A percentile compares a stretch with the other conserved stretches of the same genome.
phyloP scores from a whole-genome alignment of 108 stramenopile genomes.

The Skeletonema menzelii region DNA sequence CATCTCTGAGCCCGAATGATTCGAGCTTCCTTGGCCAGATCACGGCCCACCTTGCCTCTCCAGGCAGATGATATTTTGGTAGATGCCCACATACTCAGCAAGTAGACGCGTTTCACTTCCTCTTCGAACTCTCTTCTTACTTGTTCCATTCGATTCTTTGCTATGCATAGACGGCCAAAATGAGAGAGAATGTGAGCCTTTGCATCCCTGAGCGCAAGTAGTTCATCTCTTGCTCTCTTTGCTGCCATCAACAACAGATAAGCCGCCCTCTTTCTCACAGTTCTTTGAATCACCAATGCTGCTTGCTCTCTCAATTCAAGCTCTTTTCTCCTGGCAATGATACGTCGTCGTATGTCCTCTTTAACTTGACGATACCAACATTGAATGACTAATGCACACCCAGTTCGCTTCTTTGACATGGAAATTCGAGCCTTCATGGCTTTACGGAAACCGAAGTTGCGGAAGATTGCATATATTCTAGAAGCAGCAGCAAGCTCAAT shows the following conservation, averaged over 20 bases:
- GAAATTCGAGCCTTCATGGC: conserved; percentile 8
- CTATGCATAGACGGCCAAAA: conserved; percentile 21
- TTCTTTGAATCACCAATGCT: conserved; percentile 17
- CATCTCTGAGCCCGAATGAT: conserved; percentile 49
- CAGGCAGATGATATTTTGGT: conserved; percentile 36
- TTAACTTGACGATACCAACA: conserved; percentile 18
- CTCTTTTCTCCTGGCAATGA: conserved; percentile 1
- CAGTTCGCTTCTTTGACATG: conserved; percentile 13
- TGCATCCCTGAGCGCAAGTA: not conserved
- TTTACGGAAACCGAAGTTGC: conserved; percentile 14
- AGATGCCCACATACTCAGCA: conserved; percentile 35
- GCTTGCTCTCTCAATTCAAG: conserved; percentile 5
- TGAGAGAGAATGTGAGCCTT: conserved; percentile 29
- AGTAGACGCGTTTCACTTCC: conserved; percentile 13
- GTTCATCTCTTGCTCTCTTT: conserved; percentile 3
- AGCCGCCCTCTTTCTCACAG: conserved; percentile 5
- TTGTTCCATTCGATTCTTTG: conserved; percentile 19
- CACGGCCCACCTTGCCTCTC: conserved; percentile 52
- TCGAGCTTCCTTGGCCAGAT: conserved; percentile 8
- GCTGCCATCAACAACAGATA: conserved; percentile 6
- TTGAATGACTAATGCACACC: conserved; percentile 21
- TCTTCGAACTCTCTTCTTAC: conserved; percentile 25
- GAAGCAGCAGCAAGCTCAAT: conserved; percentile 2
- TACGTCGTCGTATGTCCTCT: conserved; percentile 5
- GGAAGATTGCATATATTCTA: conserved; percentile 1